A percentile compares a stretch with the other conserved stretches of the same genome.
Conservation (phyloP, 2,329 filamentous ascomycete genomes). For the Cercospora sesami region DNA sequence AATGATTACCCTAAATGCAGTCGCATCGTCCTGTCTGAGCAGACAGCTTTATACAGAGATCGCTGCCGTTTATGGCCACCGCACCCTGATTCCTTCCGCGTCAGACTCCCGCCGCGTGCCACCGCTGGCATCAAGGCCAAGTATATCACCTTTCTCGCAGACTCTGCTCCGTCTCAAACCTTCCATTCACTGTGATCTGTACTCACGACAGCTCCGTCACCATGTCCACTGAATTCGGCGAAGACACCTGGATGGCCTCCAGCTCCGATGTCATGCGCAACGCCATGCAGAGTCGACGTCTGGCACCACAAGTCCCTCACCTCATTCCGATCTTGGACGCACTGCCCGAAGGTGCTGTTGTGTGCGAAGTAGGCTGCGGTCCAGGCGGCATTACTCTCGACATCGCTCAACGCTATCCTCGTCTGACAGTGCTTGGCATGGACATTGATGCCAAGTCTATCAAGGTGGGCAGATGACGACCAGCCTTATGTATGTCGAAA, state of each 20-base stretch:
- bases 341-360: constrained; percentile 10
- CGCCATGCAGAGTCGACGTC: constrained; percentile 16
- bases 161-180: neutral
- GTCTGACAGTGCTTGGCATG: constrained; percentile 17
- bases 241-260: constrained; percentile 6
- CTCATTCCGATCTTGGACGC: constrained; percentile 17
- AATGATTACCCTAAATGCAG: neutral
- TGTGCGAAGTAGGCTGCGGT: constrained; percentile 21
- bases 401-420: constrained; percentile 19
- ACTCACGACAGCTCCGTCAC: neutral
- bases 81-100: neutral
- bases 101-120: neutral
- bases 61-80: constrained; percentile 1
- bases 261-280: constrained; percentile 12
- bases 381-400: constrained; percentile 22
- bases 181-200: neutral
- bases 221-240: neutral
- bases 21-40: neutral
- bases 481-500: neutral
- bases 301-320: constrained; percentile 13
- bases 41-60: neutral
- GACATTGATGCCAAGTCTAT: constrained; percentile 22
- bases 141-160: neutral
- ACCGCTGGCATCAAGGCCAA: neutral
- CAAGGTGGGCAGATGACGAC: constrained; percentile 4